A percentile compares a stretch with the other conserved stretches of the same genome.
Conservation (phyloP, 495 filamentous ascomycete genomes). For the Tuber aestivum region DNA sequence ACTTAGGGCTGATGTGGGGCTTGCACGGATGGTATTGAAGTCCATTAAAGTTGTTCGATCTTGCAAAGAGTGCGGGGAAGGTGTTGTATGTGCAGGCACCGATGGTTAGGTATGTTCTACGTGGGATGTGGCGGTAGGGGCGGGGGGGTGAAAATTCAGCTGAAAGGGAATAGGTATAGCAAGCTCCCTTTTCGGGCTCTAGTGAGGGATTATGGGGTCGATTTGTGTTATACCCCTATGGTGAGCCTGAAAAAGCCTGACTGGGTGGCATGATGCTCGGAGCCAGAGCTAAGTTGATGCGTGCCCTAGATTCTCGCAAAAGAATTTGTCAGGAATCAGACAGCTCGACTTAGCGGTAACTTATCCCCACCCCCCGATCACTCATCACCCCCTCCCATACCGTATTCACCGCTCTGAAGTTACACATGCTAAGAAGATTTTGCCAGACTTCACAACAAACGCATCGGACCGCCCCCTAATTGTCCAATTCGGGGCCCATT, state of each 20-base stretch:
- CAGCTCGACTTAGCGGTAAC: conserved; percentile 56
- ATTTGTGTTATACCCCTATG: conserved; percentile 66
- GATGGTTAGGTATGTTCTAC: conserved; percentile 57
- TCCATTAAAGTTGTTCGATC: conserved; percentile 55
- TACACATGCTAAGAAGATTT: conserved; percentile 1
- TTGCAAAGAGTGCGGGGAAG: conserved; percentile 50
- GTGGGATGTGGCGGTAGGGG: background rate
- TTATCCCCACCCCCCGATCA: background rate
- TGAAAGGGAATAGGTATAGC: conserved; percentile 38
- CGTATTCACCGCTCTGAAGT: background rate
- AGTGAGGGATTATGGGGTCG: conserved; percentile 54
- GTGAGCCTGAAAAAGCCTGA: conserved; percentile 21
- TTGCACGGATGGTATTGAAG: conserved; percentile 38
- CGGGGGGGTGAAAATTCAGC: background rate
- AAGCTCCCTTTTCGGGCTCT: conserved; percentile 60
- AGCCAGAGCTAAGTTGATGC: background rate
- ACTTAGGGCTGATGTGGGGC: background rate
- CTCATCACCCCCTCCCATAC: conserved; percentile 5
- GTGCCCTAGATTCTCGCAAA: conserved; percentile 55
- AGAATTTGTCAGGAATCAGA: conserved; percentile 57
- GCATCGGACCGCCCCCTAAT: conserved; percentile 50
- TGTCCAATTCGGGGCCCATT: conserved; percentile 58
- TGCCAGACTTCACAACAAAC: conserved; percentile 46
- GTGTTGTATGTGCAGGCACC: conserved; percentile 57
- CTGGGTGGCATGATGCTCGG: background rate